Conservation (phyloP, 1,284 basidiomycete genomes). For the Irpex sp. region DNA sequence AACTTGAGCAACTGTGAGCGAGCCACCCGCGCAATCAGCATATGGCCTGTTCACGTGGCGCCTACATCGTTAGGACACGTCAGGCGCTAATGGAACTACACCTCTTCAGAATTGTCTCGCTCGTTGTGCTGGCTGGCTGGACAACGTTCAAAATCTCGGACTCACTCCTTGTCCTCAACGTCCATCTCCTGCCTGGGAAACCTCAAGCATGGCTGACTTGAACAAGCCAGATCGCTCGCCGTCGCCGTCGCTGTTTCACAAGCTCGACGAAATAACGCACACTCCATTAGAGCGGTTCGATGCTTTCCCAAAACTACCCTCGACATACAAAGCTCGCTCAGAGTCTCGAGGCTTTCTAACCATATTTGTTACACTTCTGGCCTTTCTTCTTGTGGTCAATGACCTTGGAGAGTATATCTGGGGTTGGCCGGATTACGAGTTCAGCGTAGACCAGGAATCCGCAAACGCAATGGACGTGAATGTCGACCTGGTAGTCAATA, state of each 20-base stretch:
- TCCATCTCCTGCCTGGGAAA: background rate
- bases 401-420: constrained; percentile 90
- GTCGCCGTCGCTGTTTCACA: constrained; percentile 41
- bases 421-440: constrained; percentile 87
- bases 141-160: constrained; percentile 9
- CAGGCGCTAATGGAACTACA: constrained; percentile 14
- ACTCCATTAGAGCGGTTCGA: constrained; percentile 61
- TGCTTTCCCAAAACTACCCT: constrained; percentile 87
- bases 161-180: background rate
- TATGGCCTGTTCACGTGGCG: constrained; percentile 13
- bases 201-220: constrained; percentile 17
- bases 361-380: constrained; percentile 69
- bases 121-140: constrained; percentile 11
- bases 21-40: background rate
- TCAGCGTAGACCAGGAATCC: constrained; percentile 71
- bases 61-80: constrained; percentile 13
- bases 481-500: constrained; percentile 87
- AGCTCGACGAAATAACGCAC: constrained; percentile 57
- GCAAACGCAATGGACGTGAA: constrained; percentile 77
- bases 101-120: constrained; percentile 7
- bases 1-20: constrained; percentile 7
- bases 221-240: constrained; percentile 19
- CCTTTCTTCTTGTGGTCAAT: constrained; percentile 77
- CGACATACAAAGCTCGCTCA: constrained; percentile 85
- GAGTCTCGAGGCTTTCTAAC: constrained; percentile 89